A percentile compares a stretch with the other conserved stretches of the same genome.
Evolutionary conservation across 108 stramenopile species (phyloP).

Genomic region (Parmales sp.): DNA sequence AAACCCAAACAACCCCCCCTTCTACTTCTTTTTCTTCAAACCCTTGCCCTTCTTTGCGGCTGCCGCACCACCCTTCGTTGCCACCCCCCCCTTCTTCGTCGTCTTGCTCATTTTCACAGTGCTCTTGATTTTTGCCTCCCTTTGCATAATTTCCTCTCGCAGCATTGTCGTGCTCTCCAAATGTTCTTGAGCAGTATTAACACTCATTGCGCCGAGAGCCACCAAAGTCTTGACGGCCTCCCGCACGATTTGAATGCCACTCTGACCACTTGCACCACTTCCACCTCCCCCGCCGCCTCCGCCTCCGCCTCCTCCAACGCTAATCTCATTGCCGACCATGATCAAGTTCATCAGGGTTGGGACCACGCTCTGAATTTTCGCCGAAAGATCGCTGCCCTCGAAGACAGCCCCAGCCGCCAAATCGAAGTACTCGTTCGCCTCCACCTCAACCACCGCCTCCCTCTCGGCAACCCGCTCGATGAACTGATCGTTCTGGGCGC

Average conservation of each 20-base stretch:
- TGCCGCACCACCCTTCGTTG: neutral
- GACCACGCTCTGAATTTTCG: neutral
- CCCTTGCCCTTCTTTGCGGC: neutral
- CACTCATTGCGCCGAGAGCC: neutral
- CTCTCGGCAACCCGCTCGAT: neutral
- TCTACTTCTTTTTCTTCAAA: neutral
- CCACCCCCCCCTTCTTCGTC: constrained; percentile 3
- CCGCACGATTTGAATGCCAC: neutral
- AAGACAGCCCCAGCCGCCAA: neutral
- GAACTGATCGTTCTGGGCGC: constrained; percentile 8
- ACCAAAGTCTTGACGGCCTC: neutral
- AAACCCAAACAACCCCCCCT: neutral
- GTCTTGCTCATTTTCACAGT: constrained; percentile 1
- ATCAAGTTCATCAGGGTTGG: neutral
- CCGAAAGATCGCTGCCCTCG: neutral
- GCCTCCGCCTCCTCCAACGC: neutral
- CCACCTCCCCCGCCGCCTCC: neutral
- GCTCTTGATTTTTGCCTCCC: constrained; percentile 5
- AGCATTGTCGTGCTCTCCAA: constrained; percentile 4
- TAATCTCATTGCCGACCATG: neutral
- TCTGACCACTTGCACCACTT: neutral
- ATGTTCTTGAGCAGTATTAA: neutral
- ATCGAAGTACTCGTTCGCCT: constrained; percentile 14
- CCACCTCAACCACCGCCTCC: constrained; percentile 3
- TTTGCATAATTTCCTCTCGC: neutral